Evolutionary conservation across 441 rosid species (phyloP).

Genomic region (Mallotus japonicus): DNA sequence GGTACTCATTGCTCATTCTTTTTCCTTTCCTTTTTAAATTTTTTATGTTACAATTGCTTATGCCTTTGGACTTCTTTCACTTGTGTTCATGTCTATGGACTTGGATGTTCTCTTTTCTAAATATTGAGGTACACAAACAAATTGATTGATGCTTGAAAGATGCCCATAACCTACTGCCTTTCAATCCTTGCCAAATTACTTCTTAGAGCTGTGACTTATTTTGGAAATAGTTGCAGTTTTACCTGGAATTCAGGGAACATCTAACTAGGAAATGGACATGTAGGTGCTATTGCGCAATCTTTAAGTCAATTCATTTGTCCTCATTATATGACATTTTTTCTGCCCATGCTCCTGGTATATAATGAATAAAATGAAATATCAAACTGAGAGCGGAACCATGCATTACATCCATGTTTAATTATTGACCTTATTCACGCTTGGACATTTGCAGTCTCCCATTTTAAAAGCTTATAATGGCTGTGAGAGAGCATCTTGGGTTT

Average conservation of each 20-base stretch:
- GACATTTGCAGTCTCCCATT: slow-evolving; percentile 1
- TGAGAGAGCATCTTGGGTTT: slow-evolving; percentile 4
- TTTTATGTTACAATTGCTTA: background rate
- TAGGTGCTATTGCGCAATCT: too few species aligned
- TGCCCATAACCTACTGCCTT: background rate
- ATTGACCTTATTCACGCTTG: too few species aligned
- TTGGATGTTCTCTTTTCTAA: background rate
- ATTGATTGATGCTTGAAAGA: background rate
- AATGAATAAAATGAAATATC: background rate
- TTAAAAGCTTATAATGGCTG: background rate
- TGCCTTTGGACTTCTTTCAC: background rate
- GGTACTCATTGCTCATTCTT: slow-evolving; percentile 46
- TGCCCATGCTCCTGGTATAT: background rate
- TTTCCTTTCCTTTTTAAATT: background rate
- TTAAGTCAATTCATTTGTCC: slow-evolving; percentile 1
- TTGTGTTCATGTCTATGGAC: background rate
- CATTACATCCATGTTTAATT: background rate
- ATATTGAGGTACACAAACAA: background rate
- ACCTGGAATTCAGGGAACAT: background rate
- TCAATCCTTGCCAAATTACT: background rate
- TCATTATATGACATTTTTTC: background rate
- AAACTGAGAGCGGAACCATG: background rate
- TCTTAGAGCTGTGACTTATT: background rate
- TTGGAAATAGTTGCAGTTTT: slow-evolving; percentile 1
- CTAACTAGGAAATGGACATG: background rate